These are phyloP conservation scores for Tricholoma saponaceum DNA, from an alignment of 768 basidiomycete genomes.

Conservation along the genomic window DNA sequence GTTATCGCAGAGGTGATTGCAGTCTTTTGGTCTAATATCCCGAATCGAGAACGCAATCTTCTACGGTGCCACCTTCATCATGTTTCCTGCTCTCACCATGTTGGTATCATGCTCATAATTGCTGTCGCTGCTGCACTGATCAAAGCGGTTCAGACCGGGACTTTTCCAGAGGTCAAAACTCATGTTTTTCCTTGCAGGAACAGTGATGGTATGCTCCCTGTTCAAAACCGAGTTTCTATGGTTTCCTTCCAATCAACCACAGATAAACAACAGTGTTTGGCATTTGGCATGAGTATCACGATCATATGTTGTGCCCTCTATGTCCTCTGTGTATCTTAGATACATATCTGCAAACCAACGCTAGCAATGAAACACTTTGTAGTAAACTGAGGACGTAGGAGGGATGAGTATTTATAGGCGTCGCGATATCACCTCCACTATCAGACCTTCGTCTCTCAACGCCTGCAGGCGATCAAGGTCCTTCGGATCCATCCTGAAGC, in stretches of 20 bases:
- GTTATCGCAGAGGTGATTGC: slow-evolving; percentile 26
- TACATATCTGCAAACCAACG: too few relatives aligned
- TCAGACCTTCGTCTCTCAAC: neutral
- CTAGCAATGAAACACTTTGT: too few relatives aligned
- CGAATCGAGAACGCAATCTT: neutral
- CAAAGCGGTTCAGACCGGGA: slow-evolving; percentile 15
- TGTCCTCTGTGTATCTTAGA: too few relatives aligned
- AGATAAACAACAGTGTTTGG: too few relatives aligned
- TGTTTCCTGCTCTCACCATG: neutral
- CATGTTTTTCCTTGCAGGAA: slow-evolving; percentile 15
- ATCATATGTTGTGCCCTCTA: too few relatives aligned
- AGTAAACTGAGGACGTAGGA: too few relatives aligned
- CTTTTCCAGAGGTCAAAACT: slow-evolving; percentile 16
- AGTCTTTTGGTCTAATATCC: slow-evolving; percentile 21
- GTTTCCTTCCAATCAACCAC: too few relatives aligned
- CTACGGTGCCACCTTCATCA: neutral
- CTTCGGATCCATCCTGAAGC: neutral
- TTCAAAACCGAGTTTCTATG: neutral
- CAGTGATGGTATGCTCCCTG: slow-evolving; percentile 4
- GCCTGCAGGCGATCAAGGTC: neutral
- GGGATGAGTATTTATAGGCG: neutral
- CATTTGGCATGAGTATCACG: too few relatives aligned
- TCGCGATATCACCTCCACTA: neutral
- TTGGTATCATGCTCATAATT: neutral
- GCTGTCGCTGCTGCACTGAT: slow-evolving; percentile 17